Percentiles rank a stretch among this genome's conserved stretches.
Conservation (phyloP, 1,284 basidiomycete species). For the Microbotryum scabiosae region DNA sequence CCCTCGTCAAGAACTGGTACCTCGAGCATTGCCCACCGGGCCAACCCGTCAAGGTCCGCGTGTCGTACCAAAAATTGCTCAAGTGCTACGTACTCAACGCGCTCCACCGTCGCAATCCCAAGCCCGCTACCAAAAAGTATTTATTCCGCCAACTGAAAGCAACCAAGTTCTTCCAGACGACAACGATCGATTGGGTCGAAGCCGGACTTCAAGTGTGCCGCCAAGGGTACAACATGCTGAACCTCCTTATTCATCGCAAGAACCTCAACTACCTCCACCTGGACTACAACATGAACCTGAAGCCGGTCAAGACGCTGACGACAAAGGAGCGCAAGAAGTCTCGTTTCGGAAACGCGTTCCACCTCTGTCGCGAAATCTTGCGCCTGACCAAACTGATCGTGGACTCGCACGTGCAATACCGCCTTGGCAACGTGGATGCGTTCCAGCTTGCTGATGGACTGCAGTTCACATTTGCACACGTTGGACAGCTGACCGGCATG, state of each 20-base stretch:
- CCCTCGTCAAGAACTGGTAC: conserved; percentile 89
- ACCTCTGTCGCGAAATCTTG: conserved; percentile 93
- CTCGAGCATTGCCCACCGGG: conserved; percentile 95
- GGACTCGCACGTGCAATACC: conserved; percentile 97
- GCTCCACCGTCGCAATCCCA: conserved; percentile 77
- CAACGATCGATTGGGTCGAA: conserved; percentile 97
- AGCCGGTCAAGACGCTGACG: conserved; percentile 93
- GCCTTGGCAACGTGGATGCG: conserved; percentile 95
- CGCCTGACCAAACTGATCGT: conserved; percentile 97
- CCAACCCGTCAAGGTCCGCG: conserved; percentile 95
- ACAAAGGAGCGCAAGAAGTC: conserved; percentile 99
- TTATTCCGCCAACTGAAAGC: conserved; percentile 89
- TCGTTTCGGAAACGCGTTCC: conserved; percentile 97
- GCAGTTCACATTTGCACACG: conserved; percentile 96
- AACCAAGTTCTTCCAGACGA: conserved; percentile 99
- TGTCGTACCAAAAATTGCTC: conserved; percentile 97
- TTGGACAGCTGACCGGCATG: conserved; percentile 97
- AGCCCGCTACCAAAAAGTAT: conserved; percentile 97
- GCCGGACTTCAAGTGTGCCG: conserved; percentile 96
- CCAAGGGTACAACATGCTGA: conserved; percentile 99
- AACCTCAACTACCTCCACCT: conserved; percentile 66
- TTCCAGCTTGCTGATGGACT: conserved; percentile 98
- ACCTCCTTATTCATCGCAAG: conserved; percentile 97
- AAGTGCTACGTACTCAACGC: conserved; percentile 96
- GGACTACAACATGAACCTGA: conserved; percentile 45